These are phyloP conservation scores for Globisporangium canariense DNA, from an alignment of 352 stramenopile genomes.

Conservation along the genomic window DNA sequence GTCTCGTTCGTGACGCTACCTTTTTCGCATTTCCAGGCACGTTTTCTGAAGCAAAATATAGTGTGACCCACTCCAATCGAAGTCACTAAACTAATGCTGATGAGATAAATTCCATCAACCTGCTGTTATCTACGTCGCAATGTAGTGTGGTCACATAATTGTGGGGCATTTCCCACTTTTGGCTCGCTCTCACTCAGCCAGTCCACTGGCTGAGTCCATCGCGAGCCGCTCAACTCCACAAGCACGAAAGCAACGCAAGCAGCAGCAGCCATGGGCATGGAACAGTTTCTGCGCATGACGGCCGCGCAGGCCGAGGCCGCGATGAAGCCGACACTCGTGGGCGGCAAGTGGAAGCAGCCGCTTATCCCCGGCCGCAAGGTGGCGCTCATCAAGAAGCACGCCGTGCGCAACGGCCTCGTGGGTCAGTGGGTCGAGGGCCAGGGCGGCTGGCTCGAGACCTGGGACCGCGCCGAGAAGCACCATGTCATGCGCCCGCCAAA, in stretches of 20 bases:
- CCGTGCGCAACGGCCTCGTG: conserved; percentile 59
- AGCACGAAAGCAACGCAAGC: conserved; percentile 14
- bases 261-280: conserved; percentile 29
- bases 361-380: conserved; percentile 77
- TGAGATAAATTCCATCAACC: too few relatives aligned
- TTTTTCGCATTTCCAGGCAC: background rate
- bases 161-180: conserved; percentile 13
- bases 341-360: conserved; percentile 85
- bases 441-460: conserved; percentile 77
- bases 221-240: conserved; percentile 1
- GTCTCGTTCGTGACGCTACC: background rate
- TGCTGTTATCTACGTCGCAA: too few relatives aligned
- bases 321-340: conserved; percentile 75
- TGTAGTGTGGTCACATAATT: too few relatives aligned
- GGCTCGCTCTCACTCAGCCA: conserved; percentile 17
- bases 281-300: conserved; percentile 74
- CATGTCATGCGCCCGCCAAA: conserved; percentile 83
- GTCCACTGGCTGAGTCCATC: conserved; percentile 2
- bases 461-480: conserved; percentile 80
- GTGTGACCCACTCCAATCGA: too few relatives aligned
- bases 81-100: too few relatives aligned
- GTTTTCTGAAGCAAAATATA: too few relatives aligned
- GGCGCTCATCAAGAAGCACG: conserved; percentile 83
- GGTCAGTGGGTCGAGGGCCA: conserved; percentile 76
- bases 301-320: conserved; percentile 68